A percentile compares a stretch with the other conserved stretches of the same genome.
Conservation (phyloP, 2,329 filamentous ascomycete species). For the Curvularia sp. region DNA sequence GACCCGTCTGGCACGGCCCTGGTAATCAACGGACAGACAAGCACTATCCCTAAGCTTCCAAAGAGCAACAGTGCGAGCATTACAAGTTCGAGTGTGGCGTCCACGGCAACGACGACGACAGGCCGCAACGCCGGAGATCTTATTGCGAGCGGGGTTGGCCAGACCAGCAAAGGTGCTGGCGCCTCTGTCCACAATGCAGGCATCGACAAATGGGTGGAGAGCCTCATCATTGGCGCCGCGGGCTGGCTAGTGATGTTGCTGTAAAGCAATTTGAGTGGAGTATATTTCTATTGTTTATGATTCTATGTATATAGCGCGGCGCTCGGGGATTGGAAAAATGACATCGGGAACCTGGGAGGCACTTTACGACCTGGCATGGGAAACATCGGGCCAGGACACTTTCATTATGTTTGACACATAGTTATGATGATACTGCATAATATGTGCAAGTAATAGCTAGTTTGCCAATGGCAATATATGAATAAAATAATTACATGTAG, state of each 20-base stretch:
- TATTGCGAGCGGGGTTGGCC: constrained; percentile 38
- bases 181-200: constrained; percentile 14
- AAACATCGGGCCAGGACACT: neutral
- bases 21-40: constrained; percentile 44
- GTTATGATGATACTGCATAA: neutral
- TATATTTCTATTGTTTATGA: neutral
- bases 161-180: constrained; percentile 27
- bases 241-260: constrained; percentile 40
- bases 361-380: neutral
- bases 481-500: neutral
- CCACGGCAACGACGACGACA: constrained; percentile 8
- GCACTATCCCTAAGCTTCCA: constrained; percentile 31
- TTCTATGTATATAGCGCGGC: constrained; percentile 16
- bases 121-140: constrained; percentile 28
- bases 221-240: constrained; percentile 32
- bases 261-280: constrained; percentile 16
- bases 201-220: constrained; percentile 37
- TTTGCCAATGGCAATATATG: neutral
- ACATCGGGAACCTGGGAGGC: neutral
- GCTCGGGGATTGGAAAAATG: neutral
- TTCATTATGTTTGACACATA: neutral
- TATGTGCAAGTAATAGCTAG: neutral
- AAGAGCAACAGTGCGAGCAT: constrained; percentile 39
- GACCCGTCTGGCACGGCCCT: constrained; percentile 37
- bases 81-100: constrained; percentile 20